Base-by-base conservation (phyloP, 495 filamentous ascomycete genomes). In the Beverwykella pulmonaria region DNA sequence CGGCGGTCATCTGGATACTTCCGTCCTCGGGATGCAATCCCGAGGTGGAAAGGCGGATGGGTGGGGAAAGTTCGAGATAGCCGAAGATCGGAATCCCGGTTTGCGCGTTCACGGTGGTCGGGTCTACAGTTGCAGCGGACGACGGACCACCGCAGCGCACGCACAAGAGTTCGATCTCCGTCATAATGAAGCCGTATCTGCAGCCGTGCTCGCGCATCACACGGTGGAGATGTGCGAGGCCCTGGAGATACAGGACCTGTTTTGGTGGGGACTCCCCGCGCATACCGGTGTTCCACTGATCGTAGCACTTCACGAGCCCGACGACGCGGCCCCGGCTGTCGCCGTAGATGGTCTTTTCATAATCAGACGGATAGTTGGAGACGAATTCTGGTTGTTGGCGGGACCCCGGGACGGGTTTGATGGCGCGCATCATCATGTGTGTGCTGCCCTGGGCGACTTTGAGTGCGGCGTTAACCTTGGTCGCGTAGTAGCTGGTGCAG, bases 231-330 rank as follows among this genome's bases (percentile, higher is more conserved):
- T 95, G 90, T 0, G 91, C 84, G 12, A 97, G 84, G 6, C 90
- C 89, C 32, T 89, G 85, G 9, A 96, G 86, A 77, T 95, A 97
- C 75, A 92, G 85, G 59, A 95, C 90, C 27, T 91, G 86, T 65
- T 90, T 86, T 75, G 88, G 82, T 49, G 91, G 89, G 39, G 85
- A 83, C 73, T 93, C 91, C 64, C 87, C 87, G 72, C 92, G 90
- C 91, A 96, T 93, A 61, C 89, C 90, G 2, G 90, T 92, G 81
- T 97, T 96, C 91, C 93, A 97, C 46, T 89, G 86, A 72, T 96
- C 89, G 75, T 92, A 96, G 73, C 85, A 87, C 79, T 93, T 94
- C 69, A 92, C 90, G 7, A 97, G 84, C 7, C 92, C 92, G 41
- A 97, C 91, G 26, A 95, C 85, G 44, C 92, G 89, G 4, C 89